Percentiles rank a stretch among this genome's conserved stretches.
Conservation (phyloP, 352 stramenopile genomes). For the Globisporangium splendens region DNA sequence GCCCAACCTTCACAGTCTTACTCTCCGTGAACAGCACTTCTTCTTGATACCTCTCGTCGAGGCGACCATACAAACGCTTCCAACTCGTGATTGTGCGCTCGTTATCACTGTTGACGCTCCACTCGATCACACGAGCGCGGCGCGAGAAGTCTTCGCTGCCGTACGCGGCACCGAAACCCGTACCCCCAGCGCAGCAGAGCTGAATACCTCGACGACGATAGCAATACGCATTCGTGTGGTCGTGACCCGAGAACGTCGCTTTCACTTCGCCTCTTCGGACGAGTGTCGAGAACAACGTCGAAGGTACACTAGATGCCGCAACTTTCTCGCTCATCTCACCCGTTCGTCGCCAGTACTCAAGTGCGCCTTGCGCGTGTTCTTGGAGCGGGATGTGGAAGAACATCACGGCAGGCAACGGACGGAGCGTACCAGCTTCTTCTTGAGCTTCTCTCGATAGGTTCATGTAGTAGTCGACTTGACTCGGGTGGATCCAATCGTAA, state of each 20-base stretch:
- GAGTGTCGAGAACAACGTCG: constrained; percentile 37
- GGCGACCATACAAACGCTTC: constrained; percentile 33
- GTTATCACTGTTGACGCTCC: constrained; percentile 30
- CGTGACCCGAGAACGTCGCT: constrained; percentile 46
- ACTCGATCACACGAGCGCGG: constrained; percentile 38
- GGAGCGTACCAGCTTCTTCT: too few relatives aligned
- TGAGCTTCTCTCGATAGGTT: constrained; percentile 19
- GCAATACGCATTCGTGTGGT: constrained; percentile 58
- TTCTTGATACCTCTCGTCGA: constrained; percentile 59
- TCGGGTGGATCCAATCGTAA: constrained; percentile 50
- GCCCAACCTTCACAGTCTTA: background rate
- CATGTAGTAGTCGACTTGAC: constrained; percentile 41
- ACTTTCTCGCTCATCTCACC: constrained; percentile 31
- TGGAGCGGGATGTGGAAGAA: constrained; percentile 51
- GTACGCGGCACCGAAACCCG: constrained; percentile 36
- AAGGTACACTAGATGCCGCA: constrained; percentile 24
- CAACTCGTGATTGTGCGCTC: constrained; percentile 37
- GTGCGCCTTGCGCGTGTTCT: constrained; percentile 30
- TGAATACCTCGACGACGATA: constrained; percentile 36
- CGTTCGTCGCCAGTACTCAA: constrained; percentile 5
- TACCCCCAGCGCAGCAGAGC: constrained; percentile 48
- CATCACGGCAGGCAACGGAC: background rate
- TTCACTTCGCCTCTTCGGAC: constrained; percentile 46
- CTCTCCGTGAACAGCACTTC: constrained; percentile 83
- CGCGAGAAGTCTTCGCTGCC: constrained; percentile 22